phyloP scores from a whole-genome alignment of 176 grass and related monocot genomes.

The Bothriochloa decipiens region DNA sequence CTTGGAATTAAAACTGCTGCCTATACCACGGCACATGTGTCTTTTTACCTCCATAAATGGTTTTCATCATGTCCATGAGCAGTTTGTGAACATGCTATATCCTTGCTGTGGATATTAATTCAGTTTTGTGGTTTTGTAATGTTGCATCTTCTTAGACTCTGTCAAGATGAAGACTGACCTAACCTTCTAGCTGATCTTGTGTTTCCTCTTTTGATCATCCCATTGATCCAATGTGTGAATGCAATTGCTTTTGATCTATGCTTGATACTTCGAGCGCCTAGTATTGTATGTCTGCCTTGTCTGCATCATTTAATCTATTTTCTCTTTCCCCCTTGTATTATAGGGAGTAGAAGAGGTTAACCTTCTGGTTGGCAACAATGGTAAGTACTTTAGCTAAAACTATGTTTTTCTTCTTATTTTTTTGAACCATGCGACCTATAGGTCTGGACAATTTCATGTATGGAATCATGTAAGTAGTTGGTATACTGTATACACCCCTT shows the following conservation, averaged over 20 bases:
- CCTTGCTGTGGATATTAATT: not conserved
- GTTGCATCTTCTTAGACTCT: no score
- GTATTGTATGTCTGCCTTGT: not conserved
- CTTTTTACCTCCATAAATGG: not conserved
- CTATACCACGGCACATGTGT: not conserved
- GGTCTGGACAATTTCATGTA: not conserved
- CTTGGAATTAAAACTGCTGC: not conserved
- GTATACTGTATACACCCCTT: not conserved
- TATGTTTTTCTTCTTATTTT: slow-evolving; percentile 16
- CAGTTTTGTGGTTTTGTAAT: not conserved
- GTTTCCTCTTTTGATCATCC: no score
- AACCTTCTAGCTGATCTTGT: no score
- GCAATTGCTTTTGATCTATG: not conserved
- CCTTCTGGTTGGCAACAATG: slow-evolving; percentile 37
- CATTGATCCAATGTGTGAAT: not conserved
- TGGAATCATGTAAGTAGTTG: slow-evolving; percentile 5
- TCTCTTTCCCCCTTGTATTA: slow-evolving; percentile 9
- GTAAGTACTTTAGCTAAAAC: slow-evolving; percentile 33
- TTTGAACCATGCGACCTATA: not conserved
- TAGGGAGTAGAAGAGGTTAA: slow-evolving; percentile 42
- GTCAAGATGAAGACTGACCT: no score
- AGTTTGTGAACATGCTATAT: not conserved
- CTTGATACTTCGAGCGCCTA: not conserved
- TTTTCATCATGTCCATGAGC: not conserved
- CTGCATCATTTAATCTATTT: not conserved